Conservation (phyloP, 1,284 basidiomycete species). For the Flammula alnicola region DNA sequence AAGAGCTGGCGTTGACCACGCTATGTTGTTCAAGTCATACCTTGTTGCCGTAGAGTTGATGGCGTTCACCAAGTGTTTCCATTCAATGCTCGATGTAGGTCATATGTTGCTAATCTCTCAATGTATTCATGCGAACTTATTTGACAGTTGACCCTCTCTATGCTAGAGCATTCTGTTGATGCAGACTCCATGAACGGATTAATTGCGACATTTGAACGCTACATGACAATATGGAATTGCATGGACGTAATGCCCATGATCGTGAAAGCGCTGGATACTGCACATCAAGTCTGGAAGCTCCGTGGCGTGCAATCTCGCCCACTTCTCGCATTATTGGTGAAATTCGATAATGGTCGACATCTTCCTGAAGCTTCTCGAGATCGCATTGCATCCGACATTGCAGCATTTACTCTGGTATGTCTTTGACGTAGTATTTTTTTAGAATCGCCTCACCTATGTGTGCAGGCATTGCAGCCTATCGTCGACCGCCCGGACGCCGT, state of each 20-base stretch:
- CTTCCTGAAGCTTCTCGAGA: conserved; percentile 58
- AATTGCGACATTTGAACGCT: conserved; percentile 68
- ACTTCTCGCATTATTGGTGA: conserved; percentile 61
- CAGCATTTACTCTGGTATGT: conserved; percentile 62
- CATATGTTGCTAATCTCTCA: background rate
- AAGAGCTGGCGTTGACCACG: conserved; percentile 21
- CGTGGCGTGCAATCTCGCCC: conserved; percentile 66
- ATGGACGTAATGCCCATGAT: conserved; percentile 68
- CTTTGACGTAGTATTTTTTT: background rate
- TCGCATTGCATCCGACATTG: conserved; percentile 61
- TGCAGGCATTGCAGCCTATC: conserved; percentile 48
- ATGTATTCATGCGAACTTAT: conserved; percentile 2
- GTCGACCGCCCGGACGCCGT: conserved; percentile 53
- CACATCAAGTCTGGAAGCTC: conserved; percentile 65
- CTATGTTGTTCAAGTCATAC: conserved; percentile 52
- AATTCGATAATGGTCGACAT: conserved; percentile 63
- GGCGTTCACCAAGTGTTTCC: conserved; percentile 64
- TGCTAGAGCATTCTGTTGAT: conserved; percentile 55
- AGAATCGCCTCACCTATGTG: conserved; percentile 2
- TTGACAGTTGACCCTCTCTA: conserved; percentile 62
- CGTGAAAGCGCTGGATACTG: conserved; percentile 59
- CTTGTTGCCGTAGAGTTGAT: conserved; percentile 63
- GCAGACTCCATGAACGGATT: conserved; percentile 60
- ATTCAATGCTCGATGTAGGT: conserved; percentile 68
- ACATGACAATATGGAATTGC: conserved; percentile 74